phyloP scores from a whole-genome alignment of 768 basidiomycete genomes.

The Kwoniella dendrophila region DNA sequence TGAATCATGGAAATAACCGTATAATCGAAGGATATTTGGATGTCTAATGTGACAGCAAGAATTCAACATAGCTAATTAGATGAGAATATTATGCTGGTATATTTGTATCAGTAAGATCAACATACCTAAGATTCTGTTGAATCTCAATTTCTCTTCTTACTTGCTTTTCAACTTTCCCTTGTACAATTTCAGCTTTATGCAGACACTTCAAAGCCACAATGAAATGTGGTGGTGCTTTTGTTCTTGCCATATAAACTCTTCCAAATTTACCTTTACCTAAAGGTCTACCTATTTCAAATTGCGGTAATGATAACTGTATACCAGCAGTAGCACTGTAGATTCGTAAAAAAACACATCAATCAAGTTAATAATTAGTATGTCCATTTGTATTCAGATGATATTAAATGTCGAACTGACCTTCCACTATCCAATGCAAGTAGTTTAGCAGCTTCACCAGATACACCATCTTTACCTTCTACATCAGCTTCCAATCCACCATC shows the following conservation, averaged over 20 bases:
- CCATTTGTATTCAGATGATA: background rate
- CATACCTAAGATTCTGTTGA: slow-evolving; percentile 78
- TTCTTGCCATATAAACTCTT: slow-evolving; percentile 96
- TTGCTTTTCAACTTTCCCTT: slow-evolving; percentile 91
- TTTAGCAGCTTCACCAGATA: slow-evolving; percentile 76
- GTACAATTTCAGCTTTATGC: slow-evolving; percentile 93
- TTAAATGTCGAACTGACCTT: slow-evolving; percentile 22
- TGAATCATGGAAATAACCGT: slow-evolving; percentile 97
- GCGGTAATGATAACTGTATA: slow-evolving; percentile 74
- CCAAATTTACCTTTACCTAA: slow-evolving; percentile 99
- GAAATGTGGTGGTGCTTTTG: slow-evolving; percentile 81
- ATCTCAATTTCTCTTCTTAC: slow-evolving; percentile 97
- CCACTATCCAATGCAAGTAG: slow-evolving; percentile 83
- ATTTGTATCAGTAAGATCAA: background rate
- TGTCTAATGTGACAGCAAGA: too few species aligned
- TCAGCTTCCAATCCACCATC: slow-evolving; percentile 97
- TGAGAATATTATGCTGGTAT: background rate
- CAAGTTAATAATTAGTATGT: background rate
- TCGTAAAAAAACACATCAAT: background rate
- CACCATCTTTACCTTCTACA: slow-evolving; percentile 64
- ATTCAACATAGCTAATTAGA: too few species aligned
- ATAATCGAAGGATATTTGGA: slow-evolving; percentile 88
- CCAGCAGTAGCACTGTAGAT: slow-evolving; percentile 20
- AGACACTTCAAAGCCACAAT: slow-evolving; percentile 96
- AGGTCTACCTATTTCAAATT: slow-evolving; percentile 92